Evolutionary conservation across 768 basidiomycete species (phyloP), one percentile per base, ranked within the genome.

Genomic region (Obba rivulosa): DNA sequence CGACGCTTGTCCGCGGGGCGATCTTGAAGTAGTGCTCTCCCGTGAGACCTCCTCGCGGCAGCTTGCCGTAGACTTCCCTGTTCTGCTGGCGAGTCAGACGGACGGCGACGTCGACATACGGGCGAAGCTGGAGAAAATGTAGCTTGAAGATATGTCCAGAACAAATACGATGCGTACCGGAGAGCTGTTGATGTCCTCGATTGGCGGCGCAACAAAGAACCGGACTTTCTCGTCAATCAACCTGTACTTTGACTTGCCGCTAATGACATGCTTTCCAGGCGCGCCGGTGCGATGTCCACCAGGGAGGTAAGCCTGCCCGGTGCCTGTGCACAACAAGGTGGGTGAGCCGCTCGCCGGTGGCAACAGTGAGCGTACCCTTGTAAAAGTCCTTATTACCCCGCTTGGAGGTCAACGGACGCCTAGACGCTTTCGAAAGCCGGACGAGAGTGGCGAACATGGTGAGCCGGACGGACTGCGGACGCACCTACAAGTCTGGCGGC

Each of bases 371-470:
- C 24, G 20, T n/a, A 87, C 95, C 95, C 68, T 98, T 98, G 76
- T 96, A 97, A 64, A 76, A 97, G 62, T 99, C 92, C 61, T 97
- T 98, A 71, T 96, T 96, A 14, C 80, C 95, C 41, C 83, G 70
- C 65, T 97, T 97, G 0, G 89, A 74, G 0, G 86, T 92, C 43
- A 98, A 71, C 2, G 92, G 79, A 21, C 81, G 73, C 48, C 95
- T 75, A 0, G 88, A 91, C 18, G 93, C 93, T 62, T 92, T 94
- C 25, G 87, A 88, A 2, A 84, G 71, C 47, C 58, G 44, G 14
- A 54, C 57, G n/a, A 78, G 63, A 18, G 90, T 85, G 4, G 87
- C 78, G 59, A 81, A 76, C 88, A 91, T 91, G 38, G 54, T 51
- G 37, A 22, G 21, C 28, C n/a, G 38, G 28, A 7, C 28, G 7